A percentile compares a stretch with the other conserved stretches of the same genome.
These are phyloP conservation scores for Artemisia tridentata DNA, from an alignment of 129 eudicot species.

Conservation along the genomic window DNA sequence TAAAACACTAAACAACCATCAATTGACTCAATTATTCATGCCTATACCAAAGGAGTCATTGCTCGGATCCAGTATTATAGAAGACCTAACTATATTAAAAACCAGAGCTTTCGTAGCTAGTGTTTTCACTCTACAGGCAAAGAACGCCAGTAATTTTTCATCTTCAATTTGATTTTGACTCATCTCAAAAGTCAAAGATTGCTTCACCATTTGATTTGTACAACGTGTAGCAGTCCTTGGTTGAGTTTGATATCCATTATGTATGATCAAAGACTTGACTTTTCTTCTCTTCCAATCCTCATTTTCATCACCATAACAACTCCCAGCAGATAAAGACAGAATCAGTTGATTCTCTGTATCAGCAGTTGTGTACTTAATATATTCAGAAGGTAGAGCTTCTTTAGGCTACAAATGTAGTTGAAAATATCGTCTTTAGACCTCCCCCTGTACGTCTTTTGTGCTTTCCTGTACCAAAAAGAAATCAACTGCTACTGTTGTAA, in stretches of 20 bases:
- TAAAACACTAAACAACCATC: slow-evolving; percentile 1
- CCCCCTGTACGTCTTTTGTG: no score
- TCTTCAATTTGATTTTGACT: slow-evolving; percentile 25
- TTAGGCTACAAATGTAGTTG: no score
- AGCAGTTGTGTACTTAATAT: no score
- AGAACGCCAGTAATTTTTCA: slow-evolving; percentile 15
- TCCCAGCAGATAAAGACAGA: slow-evolving; percentile 14
- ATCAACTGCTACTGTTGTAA: no score
- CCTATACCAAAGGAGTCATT: slow-evolving; percentile 18
- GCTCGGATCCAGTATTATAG: neutral
- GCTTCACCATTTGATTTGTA: slow-evolving; percentile 26
- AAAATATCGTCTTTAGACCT: no score
- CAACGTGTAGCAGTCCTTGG: slow-evolving; percentile 35
- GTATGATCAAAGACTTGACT: slow-evolving; percentile 34
- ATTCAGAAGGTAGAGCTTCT: no score
- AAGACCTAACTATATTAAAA: neutral
- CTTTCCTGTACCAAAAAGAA: no score
- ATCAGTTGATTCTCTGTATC: slow-evolving; percentile 31
- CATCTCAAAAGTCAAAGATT: slow-evolving; percentile 36
- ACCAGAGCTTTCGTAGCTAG: slow-evolving; percentile 11
- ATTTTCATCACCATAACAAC: slow-evolving; percentile 47
- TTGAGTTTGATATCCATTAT: slow-evolving; percentile 52
- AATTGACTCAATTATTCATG: neutral
- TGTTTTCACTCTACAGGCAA: slow-evolving; percentile 23
- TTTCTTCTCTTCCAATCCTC: slow-evolving; percentile 29